Base-by-base conservation (phyloP, 2,329 filamentous ascomycete species). In the Talaromyces marneffei region DNA sequence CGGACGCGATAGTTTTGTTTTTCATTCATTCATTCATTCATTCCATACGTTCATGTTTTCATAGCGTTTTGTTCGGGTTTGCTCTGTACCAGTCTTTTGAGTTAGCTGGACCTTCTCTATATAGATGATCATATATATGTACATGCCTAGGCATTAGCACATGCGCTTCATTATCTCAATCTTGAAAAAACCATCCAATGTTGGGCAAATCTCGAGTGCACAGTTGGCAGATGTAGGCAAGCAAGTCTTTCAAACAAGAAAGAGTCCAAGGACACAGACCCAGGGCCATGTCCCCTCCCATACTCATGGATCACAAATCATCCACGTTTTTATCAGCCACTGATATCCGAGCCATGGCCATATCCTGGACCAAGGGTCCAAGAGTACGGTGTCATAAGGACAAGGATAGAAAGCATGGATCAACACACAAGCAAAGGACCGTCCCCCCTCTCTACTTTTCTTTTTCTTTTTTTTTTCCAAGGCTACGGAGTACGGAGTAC, bases 1-100 rank as follows among this genome's bases (percentile, higher is more conserved):
- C 63, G 63, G 31, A 61, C 63, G 27, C 61, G 61, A 48, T 64
- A 55, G 39, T 42, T 25, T 50, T 25, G 29, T 25, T 14, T 3
- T 33, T 52, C 20, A 18, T 48, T 58, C 25, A n/a, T n/a, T 50
- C 20, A 20, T 48, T 18, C 16, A 14, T 37, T 29, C 16, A 50
- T 50, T 18, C 31, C 20, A 29, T 20, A 35, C 14, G 5, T 31
- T 50, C 23, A 50, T 50, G 25, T 48, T 50, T 48, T 50, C 46
- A 50, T 52, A 35, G 48, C 48, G 48, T 35, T 33, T 35, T 31
- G 9, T 35, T 33, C 48, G 48, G n/a, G 8, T 16, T 29, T 12
- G 48, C 14, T 33, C 48, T 52, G 29, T 35, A 52, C 14, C 6
- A 52, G 29, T 52, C 48, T 52, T 9, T n/a, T 58, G 55, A 58